phyloP scores from a whole-genome alignment of 306 rosid species.

The Vicia faba region DNA sequence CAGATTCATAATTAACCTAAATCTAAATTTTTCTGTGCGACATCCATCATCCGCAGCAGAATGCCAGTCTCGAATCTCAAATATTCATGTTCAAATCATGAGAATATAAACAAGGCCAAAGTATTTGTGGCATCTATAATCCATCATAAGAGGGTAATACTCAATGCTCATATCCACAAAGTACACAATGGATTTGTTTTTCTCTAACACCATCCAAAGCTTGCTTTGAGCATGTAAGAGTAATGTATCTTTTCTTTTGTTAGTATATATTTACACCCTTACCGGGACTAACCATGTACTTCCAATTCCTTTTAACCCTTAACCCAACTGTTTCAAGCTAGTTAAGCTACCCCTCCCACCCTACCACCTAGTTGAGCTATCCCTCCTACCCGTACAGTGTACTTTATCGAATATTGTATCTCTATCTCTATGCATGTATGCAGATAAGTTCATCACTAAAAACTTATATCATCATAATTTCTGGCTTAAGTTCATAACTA shows the following conservation, averaged over 20 bases:
- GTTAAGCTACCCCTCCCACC: no score
- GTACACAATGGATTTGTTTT: not conserved
- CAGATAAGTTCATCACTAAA: not conserved
- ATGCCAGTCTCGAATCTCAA: not conserved
- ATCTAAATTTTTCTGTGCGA: not conserved
- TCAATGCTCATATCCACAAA: constrained; percentile 23
- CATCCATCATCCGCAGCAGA: not conserved
- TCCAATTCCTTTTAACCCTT: no score
- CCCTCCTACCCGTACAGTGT: not conserved
- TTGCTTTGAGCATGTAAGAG: not conserved
- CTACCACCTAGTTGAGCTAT: no score
- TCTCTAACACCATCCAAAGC: constrained; percentile 13
- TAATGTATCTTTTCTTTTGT: no score
- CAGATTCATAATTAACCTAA: constrained; percentile 25
- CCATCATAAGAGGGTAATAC: not conserved
- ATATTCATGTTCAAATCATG: constrained; percentile 2
- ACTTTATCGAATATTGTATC: no score
- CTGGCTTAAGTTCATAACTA: not conserved
- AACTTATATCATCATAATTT: constrained; percentile 3
- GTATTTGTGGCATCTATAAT: not conserved
- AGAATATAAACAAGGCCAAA: constrained; percentile 8
- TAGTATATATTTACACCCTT: no score
- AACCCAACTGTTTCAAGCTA: no score
- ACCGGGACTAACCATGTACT: no score
- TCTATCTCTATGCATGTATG: no score